phyloP scores from a whole-genome alignment of 768 basidiomycete genomes.

The Cystoderma amianthinum region DNA sequence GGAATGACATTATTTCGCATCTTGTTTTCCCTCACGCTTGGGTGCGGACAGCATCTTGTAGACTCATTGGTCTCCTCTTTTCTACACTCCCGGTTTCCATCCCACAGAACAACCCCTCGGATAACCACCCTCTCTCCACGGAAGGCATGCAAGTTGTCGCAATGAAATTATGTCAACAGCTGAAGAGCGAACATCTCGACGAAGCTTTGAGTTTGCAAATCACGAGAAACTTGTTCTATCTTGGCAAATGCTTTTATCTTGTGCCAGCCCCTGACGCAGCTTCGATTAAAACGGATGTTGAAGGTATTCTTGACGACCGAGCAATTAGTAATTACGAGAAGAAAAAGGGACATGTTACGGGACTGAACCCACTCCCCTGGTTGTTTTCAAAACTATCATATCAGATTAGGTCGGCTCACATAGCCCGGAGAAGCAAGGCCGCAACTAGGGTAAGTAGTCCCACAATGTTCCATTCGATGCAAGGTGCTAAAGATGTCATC shows the following conservation, averaged over 20 bases:
- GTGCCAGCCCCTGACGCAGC: constrained; percentile 23
- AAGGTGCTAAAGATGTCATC: constrained; percentile 1
- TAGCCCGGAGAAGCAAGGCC: constrained; percentile 55
- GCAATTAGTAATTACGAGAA: constrained; percentile 14
- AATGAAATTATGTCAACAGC: constrained; percentile 64
- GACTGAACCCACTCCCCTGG: constrained; percentile 70
- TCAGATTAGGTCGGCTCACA: constrained; percentile 71
- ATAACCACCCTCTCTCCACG: constrained; percentile 42
- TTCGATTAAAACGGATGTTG: constrained; percentile 21
- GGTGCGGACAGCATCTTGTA: constrained; percentile 80
- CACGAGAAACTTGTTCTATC: constrained; percentile 89
- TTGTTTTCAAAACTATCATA: constrained; percentile 92
- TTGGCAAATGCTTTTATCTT: constrained; percentile 78
- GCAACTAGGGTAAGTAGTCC: constrained; percentile 34
- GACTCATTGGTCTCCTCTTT: constrained; percentile 70
- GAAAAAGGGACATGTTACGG: constrained; percentile 16
- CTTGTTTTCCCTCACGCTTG: constrained; percentile 90
- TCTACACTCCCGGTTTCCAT: constrained; percentile 36
- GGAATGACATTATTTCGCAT: constrained; percentile 56
- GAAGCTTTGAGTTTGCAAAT: constrained; percentile 70
- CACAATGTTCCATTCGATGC: constrained; percentile 1
- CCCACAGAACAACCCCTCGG: constrained; percentile 21
- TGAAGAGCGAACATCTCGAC: constrained; percentile 78
- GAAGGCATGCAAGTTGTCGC: constrained; percentile 63
- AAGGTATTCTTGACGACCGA: constrained; percentile 18